Conservation (phyloP, 768 basidiomycete species). For the Rickenella mellea region DNA sequence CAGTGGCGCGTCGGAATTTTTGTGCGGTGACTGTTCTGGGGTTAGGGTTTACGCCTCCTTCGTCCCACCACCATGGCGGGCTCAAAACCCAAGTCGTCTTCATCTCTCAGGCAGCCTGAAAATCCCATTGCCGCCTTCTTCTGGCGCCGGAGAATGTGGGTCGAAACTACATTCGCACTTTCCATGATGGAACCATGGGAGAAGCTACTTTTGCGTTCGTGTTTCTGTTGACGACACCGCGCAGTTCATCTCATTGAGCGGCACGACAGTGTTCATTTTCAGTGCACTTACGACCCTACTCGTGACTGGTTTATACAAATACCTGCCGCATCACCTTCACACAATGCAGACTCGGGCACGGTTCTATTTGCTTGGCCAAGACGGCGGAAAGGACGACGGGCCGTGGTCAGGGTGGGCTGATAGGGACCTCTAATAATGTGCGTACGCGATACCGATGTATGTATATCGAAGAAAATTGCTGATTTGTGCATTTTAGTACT, state of each 20-base stretch:
- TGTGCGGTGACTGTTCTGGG: too few species aligned
- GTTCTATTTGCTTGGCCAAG: slow-evolving; percentile 57
- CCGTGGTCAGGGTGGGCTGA: too few species aligned
- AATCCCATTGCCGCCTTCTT: slow-evolving; percentile 20
- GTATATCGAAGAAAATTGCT: too few species aligned
- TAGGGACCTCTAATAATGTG: too few species aligned
- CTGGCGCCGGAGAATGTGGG: slow-evolving; percentile 45
- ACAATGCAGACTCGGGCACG: slow-evolving; percentile 42
- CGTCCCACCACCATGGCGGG: too few species aligned
- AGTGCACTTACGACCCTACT: slow-evolving; percentile 33
- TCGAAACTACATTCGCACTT: slow-evolving; percentile 52
- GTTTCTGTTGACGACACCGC: neutral
- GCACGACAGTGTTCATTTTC: slow-evolving; percentile 29
- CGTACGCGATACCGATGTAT: too few species aligned
- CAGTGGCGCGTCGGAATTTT: too few species aligned
- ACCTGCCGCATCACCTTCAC: slow-evolving; percentile 48
- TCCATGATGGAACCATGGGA: slow-evolving; percentile 63
- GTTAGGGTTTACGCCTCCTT: too few species aligned
- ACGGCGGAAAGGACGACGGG: slow-evolving; percentile 19
- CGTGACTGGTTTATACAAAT: slow-evolving; percentile 40
- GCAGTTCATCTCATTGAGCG: neutral
- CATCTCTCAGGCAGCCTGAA: slow-evolving; percentile 4
- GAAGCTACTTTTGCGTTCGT: slow-evolving; percentile 49
- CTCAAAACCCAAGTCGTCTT: too few species aligned
- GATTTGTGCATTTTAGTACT: too few species aligned